These are phyloP conservation scores for Phytophthora podocarpi DNA, from an alignment of 352 stramenopile genomes.

Conservation along the genomic window DNA sequence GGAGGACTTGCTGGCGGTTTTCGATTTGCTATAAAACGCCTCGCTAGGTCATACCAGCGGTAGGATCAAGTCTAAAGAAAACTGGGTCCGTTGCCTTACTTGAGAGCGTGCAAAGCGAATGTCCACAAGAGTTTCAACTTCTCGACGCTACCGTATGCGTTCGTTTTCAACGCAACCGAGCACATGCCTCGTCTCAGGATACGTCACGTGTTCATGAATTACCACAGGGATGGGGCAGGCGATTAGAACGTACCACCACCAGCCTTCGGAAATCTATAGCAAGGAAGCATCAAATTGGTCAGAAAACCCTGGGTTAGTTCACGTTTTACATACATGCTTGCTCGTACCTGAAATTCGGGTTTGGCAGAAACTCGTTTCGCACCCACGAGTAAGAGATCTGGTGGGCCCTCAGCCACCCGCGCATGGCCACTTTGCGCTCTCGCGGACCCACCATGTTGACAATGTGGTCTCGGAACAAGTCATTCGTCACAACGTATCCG, in stretches of 20 bases:
- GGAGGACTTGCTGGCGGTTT: background rate
- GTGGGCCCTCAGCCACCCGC: constrained; percentile 68
- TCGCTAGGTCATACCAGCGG: background rate
- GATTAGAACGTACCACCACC: constrained; percentile 13
- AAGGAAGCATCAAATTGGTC: background rate
- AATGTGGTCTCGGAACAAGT: constrained; percentile 87
- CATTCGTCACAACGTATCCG: constrained; percentile 88
- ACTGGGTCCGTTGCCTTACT: background rate
- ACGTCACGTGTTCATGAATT: constrained; percentile 13
- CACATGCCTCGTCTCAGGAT: constrained; percentile 13
- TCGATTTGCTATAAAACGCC: background rate
- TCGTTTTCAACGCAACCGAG: too few species aligned
- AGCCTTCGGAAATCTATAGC: constrained; percentile 20
- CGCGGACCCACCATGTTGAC: constrained; percentile 65
- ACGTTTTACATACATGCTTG: background rate
- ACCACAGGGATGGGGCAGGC: constrained; percentile 5
- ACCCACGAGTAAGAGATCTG: constrained; percentile 91
- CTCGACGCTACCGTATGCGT: too few species aligned
- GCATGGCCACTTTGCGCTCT: constrained; percentile 64
- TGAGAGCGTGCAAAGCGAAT: background rate
- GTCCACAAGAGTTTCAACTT: too few species aligned
- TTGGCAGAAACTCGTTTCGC: constrained; percentile 86
- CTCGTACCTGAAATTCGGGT: constrained; percentile 75
- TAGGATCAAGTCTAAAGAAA: too few species aligned
- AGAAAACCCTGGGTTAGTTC: background rate